Percentiles rank a stretch among this genome's conserved stretches.
phyloP scores from a whole-genome alignment of 139 green algal species.

The Coccomyxa sp. region DNA sequence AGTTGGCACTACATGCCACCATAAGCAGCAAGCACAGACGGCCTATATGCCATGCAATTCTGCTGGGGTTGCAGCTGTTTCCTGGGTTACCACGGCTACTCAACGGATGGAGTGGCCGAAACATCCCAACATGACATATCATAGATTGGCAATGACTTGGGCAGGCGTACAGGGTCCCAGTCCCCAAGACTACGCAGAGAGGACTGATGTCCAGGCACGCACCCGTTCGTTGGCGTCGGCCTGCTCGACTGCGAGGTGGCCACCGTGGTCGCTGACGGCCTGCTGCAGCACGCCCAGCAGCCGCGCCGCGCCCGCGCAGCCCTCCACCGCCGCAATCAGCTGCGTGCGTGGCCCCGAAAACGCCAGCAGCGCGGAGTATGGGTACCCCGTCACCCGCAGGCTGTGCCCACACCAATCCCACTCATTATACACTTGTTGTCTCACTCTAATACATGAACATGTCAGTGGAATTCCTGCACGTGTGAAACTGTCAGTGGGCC shows the following conservation, averaged over 20 bases:
- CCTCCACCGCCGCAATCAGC: conserved; percentile 44
- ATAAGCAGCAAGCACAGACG: not conserved
- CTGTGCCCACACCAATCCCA: conserved; percentile 25
- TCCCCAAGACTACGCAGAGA: too few species aligned
- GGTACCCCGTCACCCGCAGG: conserved; percentile 57
- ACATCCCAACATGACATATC: too few species aligned
- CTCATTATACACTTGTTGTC: not conserved
- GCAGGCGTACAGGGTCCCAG: too few species aligned
- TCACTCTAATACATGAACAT: not conserved
- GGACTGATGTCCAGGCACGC: not conserved
- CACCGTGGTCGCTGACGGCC: conserved; percentile 43
- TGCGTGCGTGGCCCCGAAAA: conserved; percentile 46
- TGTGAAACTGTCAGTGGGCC: not conserved
- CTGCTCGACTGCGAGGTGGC: conserved; percentile 51
- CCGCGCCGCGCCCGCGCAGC: conserved; percentile 6
- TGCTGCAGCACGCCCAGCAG: conserved; percentile 30
- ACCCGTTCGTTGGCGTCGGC: conserved; percentile 57
- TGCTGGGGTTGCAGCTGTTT: too few species aligned
- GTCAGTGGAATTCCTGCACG: not conserved
- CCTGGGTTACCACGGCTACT: not conserved
- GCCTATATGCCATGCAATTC: not conserved
- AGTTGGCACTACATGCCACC: not conserved
- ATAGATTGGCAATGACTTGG: too few species aligned
- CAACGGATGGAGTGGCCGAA: not conserved
- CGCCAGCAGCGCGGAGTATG: conserved; percentile 58